Base-by-base conservation (phyloP, 2,329 filamentous ascomycete genomes). In the Rasamsonia emersonii region DNA sequence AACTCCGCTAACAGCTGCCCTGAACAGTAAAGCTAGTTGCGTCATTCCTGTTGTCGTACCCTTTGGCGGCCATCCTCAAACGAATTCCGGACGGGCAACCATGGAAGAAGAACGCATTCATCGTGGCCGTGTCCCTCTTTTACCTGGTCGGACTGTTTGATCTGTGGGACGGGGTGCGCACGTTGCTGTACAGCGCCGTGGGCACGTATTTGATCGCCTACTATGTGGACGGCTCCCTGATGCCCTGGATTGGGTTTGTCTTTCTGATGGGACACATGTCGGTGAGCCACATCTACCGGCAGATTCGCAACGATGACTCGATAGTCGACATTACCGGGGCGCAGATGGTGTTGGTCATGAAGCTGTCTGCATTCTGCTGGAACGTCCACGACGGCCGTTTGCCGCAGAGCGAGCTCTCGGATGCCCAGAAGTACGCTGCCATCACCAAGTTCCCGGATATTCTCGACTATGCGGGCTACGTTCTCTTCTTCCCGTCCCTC, bases 331-430 rank as follows among this genome's bases (percentile, higher is more conserved):
- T 98, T 45, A 95, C 89, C 0, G 88, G 73, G 39, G 86, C 89
- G 1, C 91, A 98, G 59, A 98, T 98, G 91, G 91, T 98, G 19
- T 64, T 96, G 46, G 80, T 96, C 41, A 98, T 98, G 86, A 98
- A 98, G 61, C 75, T 98, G 20, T 86, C 79, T 14, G 83, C 89
- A 4, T 98, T 98, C 54, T 93, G 86, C 64, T 98, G 91, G 91
- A 96, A 96, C 54, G 80, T 96, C 6, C 86, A 91, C 49, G 91
- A 98, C 56, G 93, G 91, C 13, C 77, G 80, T 37, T 70, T 93
- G 13, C 78, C 85, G 3, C 76, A 81, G 11, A 71, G 80, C 25
- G 76, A 88, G 36, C 73, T 98, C n/a, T 84, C 83, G 1, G 84
- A 91, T 30, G 76, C 82, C 27, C 91, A 98, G 56, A 88, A 81